Conservation (phyloP, 805 yeast species). For the Yarrowia yakushimensis region DNA sequence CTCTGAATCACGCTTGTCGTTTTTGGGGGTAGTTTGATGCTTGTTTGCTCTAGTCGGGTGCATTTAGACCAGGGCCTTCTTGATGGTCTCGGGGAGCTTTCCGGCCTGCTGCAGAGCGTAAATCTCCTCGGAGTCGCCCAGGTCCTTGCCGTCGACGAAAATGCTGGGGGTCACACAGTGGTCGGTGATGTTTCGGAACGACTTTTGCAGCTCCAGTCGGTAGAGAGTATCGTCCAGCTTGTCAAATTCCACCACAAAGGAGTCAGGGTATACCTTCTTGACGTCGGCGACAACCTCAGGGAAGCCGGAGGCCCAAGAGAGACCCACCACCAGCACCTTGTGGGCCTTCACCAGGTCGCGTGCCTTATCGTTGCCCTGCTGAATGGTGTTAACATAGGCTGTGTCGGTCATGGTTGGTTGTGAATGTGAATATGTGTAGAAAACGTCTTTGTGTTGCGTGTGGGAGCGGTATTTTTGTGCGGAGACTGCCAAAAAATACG, state of each 20-base stretch:
- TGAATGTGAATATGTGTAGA: conserved; percentile 1
- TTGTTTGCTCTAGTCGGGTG: neutral
- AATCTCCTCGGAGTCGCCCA: conserved; percentile 7
- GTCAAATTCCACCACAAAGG: conserved; percentile 15
- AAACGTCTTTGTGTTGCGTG: neutral
- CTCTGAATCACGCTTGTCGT: neutral
- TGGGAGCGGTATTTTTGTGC: neutral
- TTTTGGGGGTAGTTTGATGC: conserved; percentile 1
- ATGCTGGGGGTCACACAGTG: conserved; percentile 1
- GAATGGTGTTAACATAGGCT: conserved; percentile 20
- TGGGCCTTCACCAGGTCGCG: conserved; percentile 7
- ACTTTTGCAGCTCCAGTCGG: conserved; percentile 17
- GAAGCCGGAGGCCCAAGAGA: neutral
- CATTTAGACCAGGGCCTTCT: conserved; percentile 4
- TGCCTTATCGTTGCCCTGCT: conserved; percentile 5
- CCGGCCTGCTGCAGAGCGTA: neutral
- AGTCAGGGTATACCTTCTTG: conserved; percentile 12
- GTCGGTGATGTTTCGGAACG: conserved; percentile 16
- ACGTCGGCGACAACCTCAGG: neutral
- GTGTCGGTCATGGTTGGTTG: conserved; percentile 5
- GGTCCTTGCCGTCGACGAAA: conserved; percentile 11
- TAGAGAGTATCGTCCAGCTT: neutral
- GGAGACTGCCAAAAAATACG: neutral
- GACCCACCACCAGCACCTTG: conserved; percentile 10
- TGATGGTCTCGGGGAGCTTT: neutral